A percentile compares a stretch with the other conserved stretches of the same genome.
Evolutionary conservation across 1,284 basidiomycete species (phyloP).

Genomic region (Melampsora allii-populina): DNA sequence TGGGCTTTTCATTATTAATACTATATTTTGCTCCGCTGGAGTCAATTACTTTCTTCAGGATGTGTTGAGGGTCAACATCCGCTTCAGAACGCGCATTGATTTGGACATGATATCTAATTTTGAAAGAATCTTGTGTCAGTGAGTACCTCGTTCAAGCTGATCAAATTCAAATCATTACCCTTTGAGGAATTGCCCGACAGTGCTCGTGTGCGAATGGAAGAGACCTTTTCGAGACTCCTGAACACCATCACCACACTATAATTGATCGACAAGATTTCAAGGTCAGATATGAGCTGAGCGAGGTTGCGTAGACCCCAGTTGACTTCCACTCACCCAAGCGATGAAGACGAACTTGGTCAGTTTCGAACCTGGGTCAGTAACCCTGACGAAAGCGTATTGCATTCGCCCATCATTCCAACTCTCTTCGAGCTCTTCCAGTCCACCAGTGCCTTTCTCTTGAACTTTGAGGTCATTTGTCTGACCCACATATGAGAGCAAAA

Average conservation of each 20-base stretch:
- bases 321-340: conserved; percentile 52
- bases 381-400: conserved; percentile 87
- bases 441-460: conserved; percentile 74
- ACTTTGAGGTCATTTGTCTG: conserved; percentile 86
- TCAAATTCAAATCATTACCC: conserved; percentile 55
- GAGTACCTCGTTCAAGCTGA: background rate
- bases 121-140: background rate
- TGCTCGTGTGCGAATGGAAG: conserved; percentile 78
- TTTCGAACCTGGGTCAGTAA: conserved; percentile 81
- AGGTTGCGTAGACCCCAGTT: background rate
- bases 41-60: conserved; percentile 82
- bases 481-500: conserved; percentile 78
- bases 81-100: conserved; percentile 86
- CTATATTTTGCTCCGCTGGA: conserved; percentile 92
- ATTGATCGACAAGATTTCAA: background rate
- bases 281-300: conserved; percentile 51
- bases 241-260: conserved; percentile 85
- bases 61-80: conserved; percentile 72
- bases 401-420: conserved; percentile 93
- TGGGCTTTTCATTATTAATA: conserved; percentile 57
- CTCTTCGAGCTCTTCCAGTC: conserved; percentile 85
- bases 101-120: conserved; percentile 67
- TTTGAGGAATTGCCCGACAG: conserved; percentile 76
- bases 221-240: conserved; percentile 88
- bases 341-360: conserved; percentile 88